phyloP scores from a whole-genome alignment of 306 rosid species.

The Phaseolus lunatus region DNA sequence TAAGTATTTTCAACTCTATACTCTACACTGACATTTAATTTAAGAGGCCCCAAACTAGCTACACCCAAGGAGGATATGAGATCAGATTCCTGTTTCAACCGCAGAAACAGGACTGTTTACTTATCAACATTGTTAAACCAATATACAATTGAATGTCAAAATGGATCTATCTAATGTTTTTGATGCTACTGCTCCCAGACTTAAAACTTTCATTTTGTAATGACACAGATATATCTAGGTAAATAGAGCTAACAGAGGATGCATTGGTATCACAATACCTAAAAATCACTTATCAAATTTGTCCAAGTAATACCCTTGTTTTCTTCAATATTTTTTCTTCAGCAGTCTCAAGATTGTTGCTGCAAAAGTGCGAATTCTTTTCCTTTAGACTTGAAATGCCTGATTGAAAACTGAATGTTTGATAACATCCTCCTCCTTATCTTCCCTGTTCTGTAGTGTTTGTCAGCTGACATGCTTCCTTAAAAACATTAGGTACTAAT shows the following conservation, averaged over 20 bases:
- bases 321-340: conserved; percentile 31
- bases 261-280: conserved; percentile 11
- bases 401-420: neutral
- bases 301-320: conserved; percentile 38
- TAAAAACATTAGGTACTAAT: conserved; percentile 29
- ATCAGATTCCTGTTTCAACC: conserved; percentile 7
- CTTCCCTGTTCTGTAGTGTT: conserved; percentile 1
- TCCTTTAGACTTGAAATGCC: conserved; percentile 4
- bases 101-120: conserved; percentile 7
- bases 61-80: conserved; percentile 8
- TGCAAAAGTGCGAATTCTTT: neutral
- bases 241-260: conserved; percentile 27
- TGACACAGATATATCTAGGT: conserved; percentile 16
- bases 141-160: conserved; percentile 13
- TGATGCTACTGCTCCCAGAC: neutral
- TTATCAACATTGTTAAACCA: conserved; percentile 20
- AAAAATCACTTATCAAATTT: conserved; percentile 16
- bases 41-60: neutral
- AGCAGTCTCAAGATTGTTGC: conserved; percentile 27
- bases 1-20: neutral
- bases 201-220: conserved; percentile 8
- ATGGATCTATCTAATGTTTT: conserved; percentile 29
- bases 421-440: conserved; percentile 23
- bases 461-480: conserved; percentile 25
- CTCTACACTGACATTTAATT: neutral